Evolutionary conservation across 2,329 filamentous ascomycete genomes (phyloP), one percentile per base, ranked within the genome.

Genomic region (Rosellinia necatrix): DNA sequence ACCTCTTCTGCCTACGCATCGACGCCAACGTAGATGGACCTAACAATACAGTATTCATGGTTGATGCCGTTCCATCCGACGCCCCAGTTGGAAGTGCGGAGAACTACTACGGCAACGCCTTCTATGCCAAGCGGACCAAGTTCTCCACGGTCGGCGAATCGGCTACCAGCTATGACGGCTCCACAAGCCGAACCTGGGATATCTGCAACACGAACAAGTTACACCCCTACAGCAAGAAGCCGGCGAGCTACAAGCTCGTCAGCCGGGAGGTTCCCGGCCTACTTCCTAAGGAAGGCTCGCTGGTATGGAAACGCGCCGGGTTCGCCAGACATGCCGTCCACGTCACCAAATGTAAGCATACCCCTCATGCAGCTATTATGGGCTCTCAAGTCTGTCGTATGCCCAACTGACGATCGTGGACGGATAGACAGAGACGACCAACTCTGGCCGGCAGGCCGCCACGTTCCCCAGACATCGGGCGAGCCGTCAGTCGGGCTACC

Each of bases 61-160:
- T 88, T 10, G 92, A 97, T 65, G 88, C 91, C 1, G 80, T 85
- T 1, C 78, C 81, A 1, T 87, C 87, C 0, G 81, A 88, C 0
- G 91, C 85, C 1, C 87, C 89, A 4, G 88, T 93, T 0, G 92
- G 92, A 30, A 92, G 88, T 63, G 77, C 81, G 1, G 89, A 92
- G 74, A 97, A 97, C 76, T 87, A 80, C 60, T 92, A 96, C 73
- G 92, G 92, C 49, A 96, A 97, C 68, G 92, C 89, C 6, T 96
- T 96, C 73, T 92, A 88, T 66, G 90, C 90, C 3, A 87, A 90
- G 75, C 89, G 90, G 75, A 96, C 89, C 2, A 90, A 89, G 72
- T 86, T 91, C 58, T 83, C 79, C 6, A 96, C 87, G 0, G 84
- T 88, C 3, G 80, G 78, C 25, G 81, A 89, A 65, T 81, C 87